Conservation (phyloP, 2,329 filamentous ascomycete genomes). For the Pseudogymnoascus sp. region DNA sequence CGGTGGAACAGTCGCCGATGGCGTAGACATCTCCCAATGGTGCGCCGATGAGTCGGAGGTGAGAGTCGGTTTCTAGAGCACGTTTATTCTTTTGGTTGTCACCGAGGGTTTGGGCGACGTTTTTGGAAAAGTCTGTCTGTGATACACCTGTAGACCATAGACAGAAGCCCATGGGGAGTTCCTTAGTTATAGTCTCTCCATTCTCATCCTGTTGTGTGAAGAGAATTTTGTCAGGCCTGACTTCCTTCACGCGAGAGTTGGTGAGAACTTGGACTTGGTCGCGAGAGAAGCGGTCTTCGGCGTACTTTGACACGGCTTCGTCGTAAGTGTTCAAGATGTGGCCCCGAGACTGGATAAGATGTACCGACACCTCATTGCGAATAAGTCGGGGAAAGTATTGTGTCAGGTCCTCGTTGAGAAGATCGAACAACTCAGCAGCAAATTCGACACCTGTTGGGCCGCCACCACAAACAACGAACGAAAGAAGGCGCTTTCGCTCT, state of each 20-base stretch:
- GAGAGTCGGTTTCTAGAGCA: slow-evolving; percentile 88
- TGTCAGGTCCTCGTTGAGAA: slow-evolving; percentile 89
- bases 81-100: slow-evolving; percentile 77
- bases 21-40: slow-evolving; percentile 93
- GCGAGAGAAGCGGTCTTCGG: slow-evolving; percentile 82
- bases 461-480: slow-evolving; percentile 92
- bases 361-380: slow-evolving; percentile 96
- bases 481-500: slow-evolving; percentile 78
- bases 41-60: slow-evolving; percentile 80
- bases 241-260: slow-evolving; percentile 88
- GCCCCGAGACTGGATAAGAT: slow-evolving; percentile 87
- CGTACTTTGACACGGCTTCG: slow-evolving; percentile 85
- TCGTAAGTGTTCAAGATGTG: slow-evolving; percentile 99
- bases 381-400: slow-evolving; percentile 78
- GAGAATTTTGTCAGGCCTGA: slow-evolving; percentile 72
- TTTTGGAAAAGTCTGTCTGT: slow-evolving; percentile 73
- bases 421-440: slow-evolving; percentile 89
- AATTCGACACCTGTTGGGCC: slow-evolving; percentile 97
- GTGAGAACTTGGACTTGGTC: slow-evolving; percentile 89
- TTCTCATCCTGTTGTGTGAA: slow-evolving; percentile 76
- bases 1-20: slow-evolving; percentile 90
- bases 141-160: slow-evolving; percentile 95
- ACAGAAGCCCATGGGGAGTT: slow-evolving; percentile 92
- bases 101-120: slow-evolving; percentile 67
- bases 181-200: slow-evolving; percentile 73